phyloP scores from a whole-genome alignment of 176 grass and related monocot genomes.

The Aegilops speltoides region DNA sequence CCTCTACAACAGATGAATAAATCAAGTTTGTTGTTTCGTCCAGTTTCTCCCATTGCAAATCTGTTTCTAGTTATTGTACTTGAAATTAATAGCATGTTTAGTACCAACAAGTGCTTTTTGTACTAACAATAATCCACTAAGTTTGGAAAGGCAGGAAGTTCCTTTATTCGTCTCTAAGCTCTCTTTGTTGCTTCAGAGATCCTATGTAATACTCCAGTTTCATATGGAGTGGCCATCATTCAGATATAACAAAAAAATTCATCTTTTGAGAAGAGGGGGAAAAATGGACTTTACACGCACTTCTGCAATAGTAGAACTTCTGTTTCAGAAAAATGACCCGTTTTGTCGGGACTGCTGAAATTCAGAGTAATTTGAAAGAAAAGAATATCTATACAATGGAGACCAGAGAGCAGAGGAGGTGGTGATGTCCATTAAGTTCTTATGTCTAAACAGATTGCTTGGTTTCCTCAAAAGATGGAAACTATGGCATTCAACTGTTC shows the following conservation, averaged over 20 bases:
- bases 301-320: neutral
- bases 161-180: neutral
- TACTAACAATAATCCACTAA: neutral
- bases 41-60: neutral
- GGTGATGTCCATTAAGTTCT: too few relatives aligned
- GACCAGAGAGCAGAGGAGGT: too few relatives aligned
- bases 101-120: neutral
- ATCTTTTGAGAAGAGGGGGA: neutral
- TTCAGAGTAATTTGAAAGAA: neutral
- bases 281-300: neutral
- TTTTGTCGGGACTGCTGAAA: conserved; percentile 2
- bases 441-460: too few relatives aligned
- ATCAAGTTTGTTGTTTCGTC: too few relatives aligned
- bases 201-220: neutral
- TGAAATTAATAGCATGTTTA: neutral
- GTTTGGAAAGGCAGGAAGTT: neutral
- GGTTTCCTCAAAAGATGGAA: too few relatives aligned
- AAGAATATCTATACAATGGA: neutral
- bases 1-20: too few relatives aligned
- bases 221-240: neutral
- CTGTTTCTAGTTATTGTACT: neutral
- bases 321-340: neutral
- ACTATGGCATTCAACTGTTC: too few relatives aligned
- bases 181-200: neutral
- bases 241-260: neutral